Evolutionary conservation across 768 basidiomycete genomes (phyloP), one percentile per base, ranked within the genome.

Genomic region (Xanthoconium stramineum): DNA sequence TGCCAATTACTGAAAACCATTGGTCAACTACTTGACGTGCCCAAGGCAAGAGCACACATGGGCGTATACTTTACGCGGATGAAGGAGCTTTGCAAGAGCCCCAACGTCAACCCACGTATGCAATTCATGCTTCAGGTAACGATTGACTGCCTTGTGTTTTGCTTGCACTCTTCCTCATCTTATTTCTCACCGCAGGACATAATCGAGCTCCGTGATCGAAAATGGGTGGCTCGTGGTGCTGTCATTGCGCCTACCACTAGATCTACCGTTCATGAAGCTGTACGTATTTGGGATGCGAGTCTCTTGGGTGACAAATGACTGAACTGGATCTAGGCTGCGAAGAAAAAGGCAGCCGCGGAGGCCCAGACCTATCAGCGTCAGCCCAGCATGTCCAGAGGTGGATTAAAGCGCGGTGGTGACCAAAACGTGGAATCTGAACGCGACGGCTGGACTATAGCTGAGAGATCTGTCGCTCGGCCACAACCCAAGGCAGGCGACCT

Each of bases 361-460:
- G 88, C 79, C 65, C 85, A 83, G 69, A 77, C 75, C 32, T 80
- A 74, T 61, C 78, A 82, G 32, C 81, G 85, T 3, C 82, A 81
- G 46, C 76, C 84, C 50, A 85, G 82, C 70, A 92, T 96, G 84
- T 94, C 93, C 28, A 88, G 95, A 38, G 88, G 89, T 38, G 92
- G 93, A 39, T 98, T 94, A 53, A 83, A 92, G 51, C 87, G 94
- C 42, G 96, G 94, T 38, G 85, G 83, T 17, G 83, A 90, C 9
- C 81, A 88, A 56, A 80, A 77, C 43, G 80, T 81, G 12, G 83
- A 83, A 53, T 75, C 79, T 53, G 85, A 83, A 29, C 80, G 87
- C 32, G 94, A 98, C 57, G 91, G 91, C n/a, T 98, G 95, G 94
- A 83, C 89, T 36, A 85, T 86, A n/a, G 83, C n/a, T n/a, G n/a